Conservation (phyloP, 495 filamentous ascomycete species). For the Penicillium paradoxum region DNA sequence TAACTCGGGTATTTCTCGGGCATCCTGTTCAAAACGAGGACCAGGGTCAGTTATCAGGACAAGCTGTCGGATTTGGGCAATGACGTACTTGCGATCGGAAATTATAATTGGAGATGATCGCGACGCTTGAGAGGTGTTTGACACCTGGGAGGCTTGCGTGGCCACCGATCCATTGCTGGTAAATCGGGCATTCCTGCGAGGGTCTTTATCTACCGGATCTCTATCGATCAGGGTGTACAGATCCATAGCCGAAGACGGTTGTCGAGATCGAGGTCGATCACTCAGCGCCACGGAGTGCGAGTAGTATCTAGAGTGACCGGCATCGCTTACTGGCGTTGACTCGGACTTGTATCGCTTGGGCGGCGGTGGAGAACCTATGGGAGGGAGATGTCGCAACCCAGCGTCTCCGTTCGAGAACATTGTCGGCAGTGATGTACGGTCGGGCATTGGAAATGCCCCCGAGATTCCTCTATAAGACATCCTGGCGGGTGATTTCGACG, state of each 20-base stretch:
- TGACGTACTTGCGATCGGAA: constrained; percentile 33
- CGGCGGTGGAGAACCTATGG: constrained; percentile 23
- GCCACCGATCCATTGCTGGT: constrained; percentile 34
- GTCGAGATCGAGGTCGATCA: constrained; percentile 30
- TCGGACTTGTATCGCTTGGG: constrained; percentile 28
- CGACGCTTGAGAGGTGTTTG: constrained; percentile 18
- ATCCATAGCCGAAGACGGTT: constrained; percentile 43
- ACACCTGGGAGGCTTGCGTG: constrained; percentile 20
- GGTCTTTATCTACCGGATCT: constrained; percentile 26
- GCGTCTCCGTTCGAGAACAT: constrained; percentile 13
- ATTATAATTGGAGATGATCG: constrained; percentile 12
- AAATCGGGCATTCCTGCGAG: constrained; percentile 18
- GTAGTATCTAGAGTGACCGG: constrained; percentile 22
- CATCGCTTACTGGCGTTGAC: constrained; percentile 19
- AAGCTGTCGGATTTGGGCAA: background rate
- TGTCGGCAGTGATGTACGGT: background rate
- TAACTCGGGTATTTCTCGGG: constrained; percentile 31
- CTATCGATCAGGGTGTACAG: constrained; percentile 38
- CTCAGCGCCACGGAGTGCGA: constrained; percentile 28
- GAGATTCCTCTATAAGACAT: constrained; percentile 1
- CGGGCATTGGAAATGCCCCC: background rate
- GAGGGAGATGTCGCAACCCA: constrained; percentile 14
- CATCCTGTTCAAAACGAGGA: constrained; percentile 18
- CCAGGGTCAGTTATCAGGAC: constrained; percentile 17
- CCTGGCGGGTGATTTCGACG: background rate